A percentile compares a stretch with the other conserved stretches of the same genome.
phyloP scores from a whole-genome alignment of 768 basidiomycete genomes.

The Tylopilus vinaceipallidus region DNA sequence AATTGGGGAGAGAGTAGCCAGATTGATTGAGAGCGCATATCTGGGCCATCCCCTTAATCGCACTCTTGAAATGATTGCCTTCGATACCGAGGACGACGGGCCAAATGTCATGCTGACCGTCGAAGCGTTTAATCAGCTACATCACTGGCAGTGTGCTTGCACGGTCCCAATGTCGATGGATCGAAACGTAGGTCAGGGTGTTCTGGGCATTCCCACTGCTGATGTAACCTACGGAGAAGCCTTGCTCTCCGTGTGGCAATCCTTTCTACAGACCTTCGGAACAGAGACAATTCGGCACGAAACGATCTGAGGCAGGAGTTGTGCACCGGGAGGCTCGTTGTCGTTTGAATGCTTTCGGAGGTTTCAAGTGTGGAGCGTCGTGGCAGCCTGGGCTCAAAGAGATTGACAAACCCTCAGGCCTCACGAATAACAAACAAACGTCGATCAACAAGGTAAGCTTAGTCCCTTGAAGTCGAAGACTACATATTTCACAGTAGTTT shows the following conservation, averaged over 20 bases:
- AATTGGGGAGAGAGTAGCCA: constrained; percentile 8
- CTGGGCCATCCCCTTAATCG: not conserved
- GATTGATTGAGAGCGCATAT: constrained; percentile 4
- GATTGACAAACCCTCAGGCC: too few relatives aligned
- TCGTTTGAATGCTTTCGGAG: too few relatives aligned
- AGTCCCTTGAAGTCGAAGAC: not conserved
- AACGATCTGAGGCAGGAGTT: not conserved
- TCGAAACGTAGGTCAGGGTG: not conserved
- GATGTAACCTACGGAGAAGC: too few relatives aligned
- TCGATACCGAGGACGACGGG: too few relatives aligned
- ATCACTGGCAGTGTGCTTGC: constrained; percentile 2
- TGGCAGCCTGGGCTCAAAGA: too few relatives aligned
- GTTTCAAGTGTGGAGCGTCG: too few relatives aligned
- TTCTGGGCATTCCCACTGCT: not conserved
- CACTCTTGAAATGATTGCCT: not conserved
- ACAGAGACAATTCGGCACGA: constrained; percentile 6
- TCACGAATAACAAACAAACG: too few relatives aligned
- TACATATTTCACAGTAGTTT: not conserved
- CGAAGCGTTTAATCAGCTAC: not conserved
- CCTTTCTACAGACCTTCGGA: constrained; percentile 9
- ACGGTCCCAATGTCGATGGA: too few relatives aligned
- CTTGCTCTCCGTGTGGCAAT: constrained; percentile 5
- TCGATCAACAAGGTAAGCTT: not conserved
- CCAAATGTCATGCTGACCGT: too few relatives aligned
- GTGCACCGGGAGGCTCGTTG: not conserved